Conservation (phyloP, 164 flowering plant species). For the Warburgia ugandensis region DNA sequence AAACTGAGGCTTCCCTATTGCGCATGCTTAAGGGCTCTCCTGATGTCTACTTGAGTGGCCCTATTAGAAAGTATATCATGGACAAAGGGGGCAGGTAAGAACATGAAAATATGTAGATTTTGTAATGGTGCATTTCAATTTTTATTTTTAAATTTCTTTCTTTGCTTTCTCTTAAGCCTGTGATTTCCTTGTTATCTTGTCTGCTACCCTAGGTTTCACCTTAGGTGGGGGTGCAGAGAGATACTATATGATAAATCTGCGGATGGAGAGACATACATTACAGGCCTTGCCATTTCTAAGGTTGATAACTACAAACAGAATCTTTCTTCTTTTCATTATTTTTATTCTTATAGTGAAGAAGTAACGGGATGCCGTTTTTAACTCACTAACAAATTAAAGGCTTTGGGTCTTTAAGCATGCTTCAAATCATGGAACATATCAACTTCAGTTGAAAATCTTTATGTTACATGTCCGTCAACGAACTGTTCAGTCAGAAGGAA, state of each 20-base stretch:
- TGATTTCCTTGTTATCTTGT: slow-evolving; percentile 2
- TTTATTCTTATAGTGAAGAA: slow-evolving; percentile 1
- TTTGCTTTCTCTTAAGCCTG: slow-evolving; percentile 1
- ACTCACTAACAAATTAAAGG: too few relatives aligned
- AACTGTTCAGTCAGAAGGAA: too few relatives aligned
- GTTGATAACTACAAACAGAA: slow-evolving; percentile 24
- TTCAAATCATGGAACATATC: too few relatives aligned
- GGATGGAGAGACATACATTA: slow-evolving; percentile 61
- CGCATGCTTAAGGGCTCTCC: slow-evolving; percentile 99
- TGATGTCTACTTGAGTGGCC: slow-evolving; percentile 94
- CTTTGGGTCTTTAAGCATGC: too few relatives aligned
- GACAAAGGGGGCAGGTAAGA: slow-evolving; percentile 90
- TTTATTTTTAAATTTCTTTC: too few relatives aligned
- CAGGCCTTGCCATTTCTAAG: slow-evolving; percentile 85
- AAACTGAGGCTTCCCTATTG: slow-evolving; percentile 92
- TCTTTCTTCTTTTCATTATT: neutral
- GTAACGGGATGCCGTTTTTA: too few relatives aligned
- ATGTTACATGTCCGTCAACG: too few relatives aligned
- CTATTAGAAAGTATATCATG: slow-evolving; percentile 76
- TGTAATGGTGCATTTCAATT: too few relatives aligned
- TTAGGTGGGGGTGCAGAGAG: slow-evolving; percentile 98
- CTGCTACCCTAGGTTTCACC: slow-evolving; percentile 65
- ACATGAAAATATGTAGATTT: too few relatives aligned
- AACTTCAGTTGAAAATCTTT: too few relatives aligned
- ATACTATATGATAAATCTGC: slow-evolving; percentile 60